Base-by-base conservation (phyloP, 768 basidiomycete species). In the Lactarius hengduanensis region DNA sequence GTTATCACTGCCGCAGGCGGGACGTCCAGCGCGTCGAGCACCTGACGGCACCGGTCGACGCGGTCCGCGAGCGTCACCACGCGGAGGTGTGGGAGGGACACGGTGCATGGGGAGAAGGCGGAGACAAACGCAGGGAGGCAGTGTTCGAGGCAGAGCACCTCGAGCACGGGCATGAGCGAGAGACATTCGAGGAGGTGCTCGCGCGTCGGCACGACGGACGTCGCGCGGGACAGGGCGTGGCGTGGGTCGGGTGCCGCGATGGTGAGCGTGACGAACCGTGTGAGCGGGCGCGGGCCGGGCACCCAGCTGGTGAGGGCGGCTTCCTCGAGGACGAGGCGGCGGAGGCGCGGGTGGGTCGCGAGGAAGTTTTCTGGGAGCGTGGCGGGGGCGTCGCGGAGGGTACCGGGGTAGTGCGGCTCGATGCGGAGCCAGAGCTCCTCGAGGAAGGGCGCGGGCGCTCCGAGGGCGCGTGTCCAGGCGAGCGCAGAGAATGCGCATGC, bases 41-140 rank as follows among this genome's bases (percentile, higher is more conserved):
- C 41, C 26, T 63, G 62, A 5, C 66, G 66, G 36, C 62, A 67
- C 38, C 62, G 56, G 43, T 63, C 62, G 20, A 67, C 58, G 36
- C 66, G 62, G 20, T 67, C 57, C 6, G 6, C 53, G 55, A 10
- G 59, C 41, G 41, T n/a, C 22, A n/a, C 26, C 2, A n/a, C 16
- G 32, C 54, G 40, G 54, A 67, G 62, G 28, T 13, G 40, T 1
- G 57, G 34, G 8, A 67, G 58, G 58, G 32, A 9, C 32, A 60
- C 58, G n/a, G 66, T 47, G 8, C 62, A 40, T 13, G 41, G 10
- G 1, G 66, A 59, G 11, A 45, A 67, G 5, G 58, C 26, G 2
- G 50, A 16, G 11, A 41, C 40, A 58, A 67, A 43, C 0, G 53
- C 53, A 5, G 66, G 57, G 53, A 67, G 66, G n/a, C 62, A 67